Percentiles rank a stretch among this genome's conserved stretches.
Conservation (phyloP, 345 rosid genomes). For the Conringia planisiliqua region DNA sequence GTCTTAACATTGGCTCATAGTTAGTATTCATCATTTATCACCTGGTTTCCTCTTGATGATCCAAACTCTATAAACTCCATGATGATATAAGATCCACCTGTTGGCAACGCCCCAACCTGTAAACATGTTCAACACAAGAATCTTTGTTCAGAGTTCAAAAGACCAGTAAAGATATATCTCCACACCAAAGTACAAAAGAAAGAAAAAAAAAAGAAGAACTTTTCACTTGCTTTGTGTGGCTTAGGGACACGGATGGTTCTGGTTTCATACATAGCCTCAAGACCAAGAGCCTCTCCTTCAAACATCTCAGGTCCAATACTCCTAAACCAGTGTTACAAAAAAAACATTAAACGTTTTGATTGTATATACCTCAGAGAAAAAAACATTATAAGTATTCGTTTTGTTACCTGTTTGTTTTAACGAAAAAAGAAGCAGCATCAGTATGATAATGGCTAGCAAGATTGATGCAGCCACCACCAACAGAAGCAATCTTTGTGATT, state of each 20-base stretch:
- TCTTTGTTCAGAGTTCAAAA: background rate
- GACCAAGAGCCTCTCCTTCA: slow-evolving; percentile 89
- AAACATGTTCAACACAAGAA: background rate
- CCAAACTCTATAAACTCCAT: slow-evolving; percentile 90
- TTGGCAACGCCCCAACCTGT: slow-evolving; percentile 74
- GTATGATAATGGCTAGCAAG: slow-evolving; percentile 72
- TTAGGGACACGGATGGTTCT: slow-evolving; percentile 72
- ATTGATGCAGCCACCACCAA: slow-evolving; percentile 96
- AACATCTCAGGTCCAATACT: slow-evolving; percentile 82
- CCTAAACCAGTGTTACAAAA: slow-evolving; percentile 39
- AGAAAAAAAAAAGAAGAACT: background rate
- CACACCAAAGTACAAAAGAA: background rate
- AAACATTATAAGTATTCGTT: background rate
- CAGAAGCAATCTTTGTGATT: slow-evolving; percentile 60
- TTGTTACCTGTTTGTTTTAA: slow-evolving; percentile 76
- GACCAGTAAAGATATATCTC: background rate
- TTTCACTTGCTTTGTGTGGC: slow-evolving; percentile 67
- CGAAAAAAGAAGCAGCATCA: slow-evolving; percentile 78
- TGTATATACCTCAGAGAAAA: background rate
- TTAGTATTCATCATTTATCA: slow-evolving; percentile 31
- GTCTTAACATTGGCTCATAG: background rate
- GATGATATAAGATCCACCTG: slow-evolving; percentile 82
- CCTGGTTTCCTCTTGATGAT: slow-evolving; percentile 76
- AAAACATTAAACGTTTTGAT: background rate
- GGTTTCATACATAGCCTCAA: slow-evolving; percentile 80